Percentiles rank a stretch among this genome's conserved stretches.
These are phyloP conservation scores for Ceratobasidium papillatum DNA, from an alignment of 1,284 basidiomycete species.

Conservation along the genomic window DNA sequence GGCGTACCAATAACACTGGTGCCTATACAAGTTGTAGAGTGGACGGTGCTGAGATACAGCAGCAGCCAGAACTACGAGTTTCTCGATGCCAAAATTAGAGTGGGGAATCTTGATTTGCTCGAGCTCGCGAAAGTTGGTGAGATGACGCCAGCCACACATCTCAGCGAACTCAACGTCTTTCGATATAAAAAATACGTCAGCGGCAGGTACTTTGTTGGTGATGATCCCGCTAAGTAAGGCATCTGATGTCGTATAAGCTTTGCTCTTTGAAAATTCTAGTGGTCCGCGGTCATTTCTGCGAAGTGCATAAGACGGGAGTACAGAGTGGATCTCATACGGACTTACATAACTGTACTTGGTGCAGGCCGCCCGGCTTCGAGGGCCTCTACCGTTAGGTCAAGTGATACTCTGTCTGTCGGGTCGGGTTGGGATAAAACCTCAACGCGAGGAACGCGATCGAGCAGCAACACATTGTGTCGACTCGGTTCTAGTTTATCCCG, in stretches of 20 bases:
- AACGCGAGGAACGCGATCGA: conserved; percentile 3
- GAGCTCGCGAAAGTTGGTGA: neutral
- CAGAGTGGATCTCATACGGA: neutral
- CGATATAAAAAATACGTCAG: neutral
- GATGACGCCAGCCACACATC: neutral
- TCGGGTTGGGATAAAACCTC: neutral
- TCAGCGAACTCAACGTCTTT: neutral
- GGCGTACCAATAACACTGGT: conserved; percentile 18
- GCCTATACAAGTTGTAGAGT: neutral
- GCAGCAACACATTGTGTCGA: neutral
- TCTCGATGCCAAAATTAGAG: neutral
- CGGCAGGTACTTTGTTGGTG: neutral
- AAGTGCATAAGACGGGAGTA: neutral
- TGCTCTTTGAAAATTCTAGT: neutral
- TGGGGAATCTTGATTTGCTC: neutral
- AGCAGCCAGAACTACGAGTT: neutral
- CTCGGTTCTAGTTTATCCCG: neutral
- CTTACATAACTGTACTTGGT: neutral
- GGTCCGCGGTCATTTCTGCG: neutral
- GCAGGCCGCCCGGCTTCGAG: neutral
- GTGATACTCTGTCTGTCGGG: neutral
- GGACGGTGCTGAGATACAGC: neutral
- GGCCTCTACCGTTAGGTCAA: neutral
- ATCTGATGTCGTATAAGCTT: neutral
- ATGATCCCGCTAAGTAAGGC: neutral